These are phyloP conservation scores for Fraxinus dipetala DNA, from an alignment of 305 asterid species.

Conservation along the genomic window DNA sequence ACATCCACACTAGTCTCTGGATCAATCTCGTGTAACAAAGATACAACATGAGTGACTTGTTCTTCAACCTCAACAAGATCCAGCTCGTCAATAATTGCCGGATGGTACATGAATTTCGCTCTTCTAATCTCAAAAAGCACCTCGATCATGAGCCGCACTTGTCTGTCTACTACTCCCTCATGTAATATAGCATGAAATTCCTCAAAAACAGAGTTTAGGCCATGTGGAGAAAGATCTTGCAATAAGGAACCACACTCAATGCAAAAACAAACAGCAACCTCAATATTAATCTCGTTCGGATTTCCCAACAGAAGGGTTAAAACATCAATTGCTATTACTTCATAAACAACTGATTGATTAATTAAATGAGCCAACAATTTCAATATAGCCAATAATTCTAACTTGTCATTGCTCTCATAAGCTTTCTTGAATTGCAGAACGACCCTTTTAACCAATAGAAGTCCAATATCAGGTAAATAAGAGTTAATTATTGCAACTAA, in stretches of 20 bases:
- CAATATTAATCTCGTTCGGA: slow-evolving; percentile 24
- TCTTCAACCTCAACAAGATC: slow-evolving; percentile 24
- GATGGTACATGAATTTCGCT: slow-evolving; percentile 11
- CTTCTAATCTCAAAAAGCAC: slow-evolving; percentile 18
- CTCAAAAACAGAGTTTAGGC: slow-evolving; percentile 10
- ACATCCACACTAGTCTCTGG: slow-evolving; percentile 28
- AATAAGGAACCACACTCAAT: slow-evolving; percentile 32
- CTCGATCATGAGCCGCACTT: neutral
- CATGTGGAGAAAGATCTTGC: slow-evolving; percentile 13
- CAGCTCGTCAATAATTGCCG: slow-evolving; percentile 1
- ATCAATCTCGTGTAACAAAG: slow-evolving; percentile 30
- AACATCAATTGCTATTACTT: slow-evolving; percentile 18
- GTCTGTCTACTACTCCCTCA: neutral
- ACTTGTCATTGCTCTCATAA: neutral
- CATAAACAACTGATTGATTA: slow-evolving; percentile 36
- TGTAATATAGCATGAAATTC: slow-evolving; percentile 25
- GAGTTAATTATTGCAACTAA: slow-evolving; percentile 35
- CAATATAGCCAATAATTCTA: slow-evolving; percentile 5
- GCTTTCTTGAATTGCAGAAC: slow-evolving; percentile 27
- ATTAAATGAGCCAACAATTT: slow-evolving; percentile 37
- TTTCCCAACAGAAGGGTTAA: slow-evolving; percentile 26
- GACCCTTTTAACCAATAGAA: slow-evolving; percentile 27
- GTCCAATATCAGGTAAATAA: slow-evolving; percentile 33
- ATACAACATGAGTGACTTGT: slow-evolving; percentile 33
- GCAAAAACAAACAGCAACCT: slow-evolving; percentile 35